Base-by-base conservation (phyloP, 164 flowering plant species). In the Malania oleifera region DNA sequence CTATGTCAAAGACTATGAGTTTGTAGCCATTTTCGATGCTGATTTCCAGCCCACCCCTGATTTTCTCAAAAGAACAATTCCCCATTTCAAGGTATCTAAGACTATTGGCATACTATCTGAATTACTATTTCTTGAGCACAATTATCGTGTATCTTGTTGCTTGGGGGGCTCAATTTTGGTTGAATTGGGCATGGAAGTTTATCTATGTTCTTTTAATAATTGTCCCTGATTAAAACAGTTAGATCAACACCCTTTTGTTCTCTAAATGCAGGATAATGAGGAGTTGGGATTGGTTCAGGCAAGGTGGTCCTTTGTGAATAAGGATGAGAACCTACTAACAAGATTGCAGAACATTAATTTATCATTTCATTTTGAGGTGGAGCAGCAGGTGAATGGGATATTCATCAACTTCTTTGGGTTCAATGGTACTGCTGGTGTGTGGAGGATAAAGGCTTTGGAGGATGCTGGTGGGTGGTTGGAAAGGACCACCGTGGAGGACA, bases 251-350 rank as follows among this genome's bases (percentile, higher is more conserved):
- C 12, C 15, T 27, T 29, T 2, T 27, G n/a, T 20, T 1, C 14
- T 59, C 52, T 57, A 29, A 35, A 38, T 65, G 38, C 79, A 90
- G 97, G 96, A 80, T 56, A 86, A 90, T 39, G 97, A 86, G 23
- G 95, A 93, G 17, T 46, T 93, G 11, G 99, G 81, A 14, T 64
- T 93, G 69, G 99, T 93, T 67, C 99, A 93, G 57, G 97, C 99
- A n/a, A 87, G 99, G 62, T 93, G 99, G 99, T 88, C 99, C 1
- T 93, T 93, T 74, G 99, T 93, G 67, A 92, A 92, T 78, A 85
- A 81, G 71, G 95, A 92, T 56, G 98, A 92, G 79, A 92, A 92
- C 62, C 59, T 93, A 68, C 67, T 93, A 15, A 93, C 98, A 0
- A 79, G 98, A 60, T 57, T 93, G 74, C 98, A 93, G 78, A 77